These are phyloP conservation scores for Iberis pinnata DNA, from an alignment of 345 rosid genomes.

Conservation along the genomic window DNA sequence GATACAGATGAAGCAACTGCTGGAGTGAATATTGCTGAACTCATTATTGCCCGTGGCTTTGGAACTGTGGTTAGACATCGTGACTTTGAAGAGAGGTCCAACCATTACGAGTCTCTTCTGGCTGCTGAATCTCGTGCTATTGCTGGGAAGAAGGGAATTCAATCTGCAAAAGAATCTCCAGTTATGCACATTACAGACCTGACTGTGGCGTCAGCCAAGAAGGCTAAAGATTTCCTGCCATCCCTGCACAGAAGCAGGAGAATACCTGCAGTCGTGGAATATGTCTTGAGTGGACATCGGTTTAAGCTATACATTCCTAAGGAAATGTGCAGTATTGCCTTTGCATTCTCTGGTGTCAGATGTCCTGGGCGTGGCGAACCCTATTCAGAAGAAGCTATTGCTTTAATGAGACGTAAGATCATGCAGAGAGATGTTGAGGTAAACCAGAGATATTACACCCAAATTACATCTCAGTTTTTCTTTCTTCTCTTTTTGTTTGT, in stretches of 20 bases:
- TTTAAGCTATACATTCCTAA: constrained; percentile 86
- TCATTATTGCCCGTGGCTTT: constrained; percentile 69
- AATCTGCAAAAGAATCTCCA: constrained; percentile 76
- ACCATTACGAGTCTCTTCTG: constrained; percentile 80
- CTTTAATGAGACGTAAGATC: constrained; percentile 84
- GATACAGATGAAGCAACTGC: constrained; percentile 52
- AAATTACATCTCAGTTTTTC: background rate
- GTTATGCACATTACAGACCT: constrained; percentile 74
- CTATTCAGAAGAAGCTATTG: constrained; percentile 84
- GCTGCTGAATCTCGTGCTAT: constrained; percentile 86
- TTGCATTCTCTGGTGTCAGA: constrained; percentile 92
- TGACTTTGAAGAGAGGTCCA: constrained; percentile 96
- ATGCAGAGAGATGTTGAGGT: constrained; percentile 99
- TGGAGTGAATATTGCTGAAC: constrained; percentile 78
- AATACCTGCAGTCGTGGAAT: constrained; percentile 84
- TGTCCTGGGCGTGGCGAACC: constrained; percentile 96
- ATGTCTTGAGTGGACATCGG: constrained; percentile 97
- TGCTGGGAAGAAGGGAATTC: constrained; percentile 68
- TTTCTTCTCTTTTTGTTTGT: no score
- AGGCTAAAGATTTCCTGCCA: constrained; percentile 83
- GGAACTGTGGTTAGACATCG: constrained; percentile 75
- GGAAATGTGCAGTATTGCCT: constrained; percentile 90
- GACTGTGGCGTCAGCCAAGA: constrained; percentile 64
- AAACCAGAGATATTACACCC: background rate
- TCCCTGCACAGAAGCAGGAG: constrained; percentile 67